phyloP scores from a whole-genome alignment of 768 basidiomycete genomes.

The Cyathus striatus region DNA sequence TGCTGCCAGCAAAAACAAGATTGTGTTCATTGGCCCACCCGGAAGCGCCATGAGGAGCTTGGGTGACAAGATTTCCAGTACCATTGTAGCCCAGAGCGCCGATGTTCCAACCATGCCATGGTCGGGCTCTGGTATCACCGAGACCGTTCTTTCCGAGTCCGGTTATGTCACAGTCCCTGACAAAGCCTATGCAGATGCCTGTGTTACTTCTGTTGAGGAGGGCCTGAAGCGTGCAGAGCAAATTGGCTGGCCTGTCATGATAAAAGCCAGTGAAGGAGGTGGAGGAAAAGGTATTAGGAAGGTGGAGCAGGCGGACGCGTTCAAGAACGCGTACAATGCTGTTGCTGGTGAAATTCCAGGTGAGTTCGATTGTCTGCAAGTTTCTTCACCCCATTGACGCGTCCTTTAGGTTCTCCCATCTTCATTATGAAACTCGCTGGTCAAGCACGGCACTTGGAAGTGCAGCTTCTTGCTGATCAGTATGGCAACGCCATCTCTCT shows the following conservation, averaged over 20 bases:
- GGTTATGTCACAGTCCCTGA: constrained; percentile 96
- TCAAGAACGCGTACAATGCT: constrained; percentile 92
- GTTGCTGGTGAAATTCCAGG: constrained; percentile 97
- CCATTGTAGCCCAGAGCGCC: constrained; percentile 97
- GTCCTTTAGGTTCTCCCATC: constrained; percentile 78
- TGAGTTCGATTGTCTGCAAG: constrained; percentile 27
- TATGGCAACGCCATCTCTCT: constrained; percentile 99
- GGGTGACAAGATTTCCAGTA: constrained; percentile 99
- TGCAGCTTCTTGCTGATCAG: constrained; percentile 97
- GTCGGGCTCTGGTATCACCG: constrained; percentile 92
- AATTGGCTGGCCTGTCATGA: constrained; percentile 98
- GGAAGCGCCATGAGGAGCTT: constrained; percentile 98
- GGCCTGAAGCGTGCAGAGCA: constrained; percentile 77
- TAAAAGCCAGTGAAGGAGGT: constrained; percentile 98
- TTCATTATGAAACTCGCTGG: constrained; percentile 99
- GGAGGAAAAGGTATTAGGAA: constrained; percentile 99
- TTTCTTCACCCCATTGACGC: constrained; percentile 4
- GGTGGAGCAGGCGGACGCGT: constrained; percentile 80
- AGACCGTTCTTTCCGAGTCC: constrained; percentile 76
- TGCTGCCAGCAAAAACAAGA: constrained; percentile 87
- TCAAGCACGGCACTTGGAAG: constrained; percentile 95
- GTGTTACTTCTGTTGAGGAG: constrained; percentile 83
- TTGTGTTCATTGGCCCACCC: constrained; percentile 98
- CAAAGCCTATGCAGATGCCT: constrained; percentile 81
- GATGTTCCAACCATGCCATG: constrained; percentile 98